Evolutionary conservation across 2,329 filamentous ascomycete species (phyloP).

Genomic region (Chaetomium olivaceum): DNA sequence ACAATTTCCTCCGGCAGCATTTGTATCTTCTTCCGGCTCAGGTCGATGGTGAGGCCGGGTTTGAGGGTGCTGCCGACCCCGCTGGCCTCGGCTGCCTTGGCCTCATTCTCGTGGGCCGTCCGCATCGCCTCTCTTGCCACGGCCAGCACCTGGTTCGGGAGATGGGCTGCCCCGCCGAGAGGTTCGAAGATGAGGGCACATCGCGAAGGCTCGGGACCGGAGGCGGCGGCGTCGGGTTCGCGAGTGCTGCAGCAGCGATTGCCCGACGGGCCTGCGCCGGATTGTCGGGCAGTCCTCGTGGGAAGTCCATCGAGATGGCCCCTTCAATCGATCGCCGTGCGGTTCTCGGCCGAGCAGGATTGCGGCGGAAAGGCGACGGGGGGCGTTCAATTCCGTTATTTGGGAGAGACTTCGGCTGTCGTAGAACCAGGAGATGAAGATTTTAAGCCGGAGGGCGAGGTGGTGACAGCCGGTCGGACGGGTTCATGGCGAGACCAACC

Average conservation of each 20-base stretch:
- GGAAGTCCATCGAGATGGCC: slow-evolving; percentile 28
- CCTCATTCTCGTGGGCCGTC: slow-evolving; percentile 64
- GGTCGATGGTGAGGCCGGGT: slow-evolving; percentile 74
- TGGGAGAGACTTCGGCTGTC: neutral
- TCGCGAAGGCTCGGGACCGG: slow-evolving; percentile 45
- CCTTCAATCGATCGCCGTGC: slow-evolving; percentile 28
- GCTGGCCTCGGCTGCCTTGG: slow-evolving; percentile 61
- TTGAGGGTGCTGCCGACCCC: slow-evolving; percentile 62
- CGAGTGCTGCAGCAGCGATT: slow-evolving; percentile 33
- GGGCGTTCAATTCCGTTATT: neutral
- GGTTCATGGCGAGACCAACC: slow-evolving; percentile 31
- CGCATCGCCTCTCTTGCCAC: slow-evolving; percentile 68
- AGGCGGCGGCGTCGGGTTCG: slow-evolving; percentile 33
- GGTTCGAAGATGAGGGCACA: slow-evolving; percentile 48
- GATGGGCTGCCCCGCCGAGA: slow-evolving; percentile 54
- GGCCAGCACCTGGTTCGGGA: slow-evolving; percentile 65
- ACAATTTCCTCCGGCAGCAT: slow-evolving; percentile 72
- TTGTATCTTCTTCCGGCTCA: slow-evolving; percentile 73
- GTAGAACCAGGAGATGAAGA: slow-evolving; percentile 4
- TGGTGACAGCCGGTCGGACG: slow-evolving; percentile 27
- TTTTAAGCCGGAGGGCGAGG: slow-evolving; percentile 25
- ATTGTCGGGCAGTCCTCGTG: slow-evolving; percentile 41
- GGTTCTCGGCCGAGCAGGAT: neutral
- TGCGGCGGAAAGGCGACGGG: neutral
- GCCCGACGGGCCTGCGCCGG: slow-evolving; percentile 41